Conservation (phyloP, 2,329 filamentous ascomycete species). For the Ceratocystis papillata region DNA sequence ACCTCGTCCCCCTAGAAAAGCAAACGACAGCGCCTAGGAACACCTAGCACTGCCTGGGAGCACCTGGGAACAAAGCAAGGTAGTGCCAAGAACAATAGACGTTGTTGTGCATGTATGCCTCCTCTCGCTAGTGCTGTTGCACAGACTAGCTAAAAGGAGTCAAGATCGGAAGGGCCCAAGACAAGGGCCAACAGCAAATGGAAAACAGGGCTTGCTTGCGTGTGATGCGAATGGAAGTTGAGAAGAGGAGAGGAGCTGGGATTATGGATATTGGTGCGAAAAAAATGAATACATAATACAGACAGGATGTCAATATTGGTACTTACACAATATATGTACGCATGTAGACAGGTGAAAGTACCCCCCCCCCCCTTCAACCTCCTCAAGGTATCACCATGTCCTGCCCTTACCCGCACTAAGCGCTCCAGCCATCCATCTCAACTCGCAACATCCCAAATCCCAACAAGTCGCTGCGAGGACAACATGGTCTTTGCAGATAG, state of each 20-base stretch:
- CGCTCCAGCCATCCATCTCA: constrained; percentile 6
- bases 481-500: constrained; percentile 1
- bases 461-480: neutral
- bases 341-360: neutral
- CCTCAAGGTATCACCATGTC: neutral
- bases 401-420: constrained; percentile 3
- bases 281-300: neutral
- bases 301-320: neutral
- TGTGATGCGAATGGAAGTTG: neutral
- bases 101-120: constrained; percentile 7
- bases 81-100: constrained; percentile 13
- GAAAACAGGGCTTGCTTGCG: constrained; percentile 13
- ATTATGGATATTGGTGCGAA: neutral
- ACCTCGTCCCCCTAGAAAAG: neutral
- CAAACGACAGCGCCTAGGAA: neutral
- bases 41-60: too few relatives aligned
- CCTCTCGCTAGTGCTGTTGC: constrained; percentile 13
- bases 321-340: too few relatives aligned
- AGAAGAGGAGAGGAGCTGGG: neutral
- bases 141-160: constrained; percentile 13
- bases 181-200: neutral
- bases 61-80: neutral
- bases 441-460: neutral
- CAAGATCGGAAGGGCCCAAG: constrained; percentile 10
- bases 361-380: neutral